Base-by-base conservation (phyloP, 2,329 filamentous ascomycete genomes). In the Diaporthe citriasiana region DNA sequence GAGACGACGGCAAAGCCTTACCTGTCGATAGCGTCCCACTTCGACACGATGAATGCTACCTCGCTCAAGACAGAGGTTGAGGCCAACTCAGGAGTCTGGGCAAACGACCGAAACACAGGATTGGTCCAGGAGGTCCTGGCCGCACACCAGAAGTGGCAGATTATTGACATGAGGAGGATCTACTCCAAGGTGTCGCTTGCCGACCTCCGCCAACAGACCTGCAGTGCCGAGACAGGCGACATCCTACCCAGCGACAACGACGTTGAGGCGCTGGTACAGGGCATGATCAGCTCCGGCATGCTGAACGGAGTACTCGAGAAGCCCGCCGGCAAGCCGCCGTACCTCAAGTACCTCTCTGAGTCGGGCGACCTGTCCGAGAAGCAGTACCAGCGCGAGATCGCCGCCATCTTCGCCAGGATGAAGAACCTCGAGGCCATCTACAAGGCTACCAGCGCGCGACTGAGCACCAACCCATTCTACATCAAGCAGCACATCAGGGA, bases 81-180 rank as follows among this genome's bases (percentile, higher is more conserved):
- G 45, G 47, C 60, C 27, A 76, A 91, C 47, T 73, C 75, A 2
- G 81, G 85, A 22, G 82, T 90, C 27, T 97, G 94, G 92, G 82
- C 84, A 50, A 87, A 89, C 77, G 95, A 98, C 78, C 90, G 90
- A 60, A 98, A 97, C 79, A 82, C 85, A 5, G 90, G 92, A 4
- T 88, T 98, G 19, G 87, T 97, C 17, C 84, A 86, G 6, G 91
- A 94, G 80, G 92, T 96, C 15, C 82, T 93, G 51, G 85, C 89
- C 27, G 91, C 93, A 13, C 94, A 95, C 80, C 91, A 93, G 77
- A 91, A 92, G 78, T 95, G 93, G 85, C 92, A 93, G 74, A 90
- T 98, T 73, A 86, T 93, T 45, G 91, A 91, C 74, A 87, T 98
- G 35, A 91, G 92, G 57, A 89, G 90, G 70, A 91, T 94, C 4